These are phyloP conservation scores for Pyrenochaeta sp. DNA, from an alignment of 2,329 filamentous ascomycete species.

Conservation along the genomic window DNA sequence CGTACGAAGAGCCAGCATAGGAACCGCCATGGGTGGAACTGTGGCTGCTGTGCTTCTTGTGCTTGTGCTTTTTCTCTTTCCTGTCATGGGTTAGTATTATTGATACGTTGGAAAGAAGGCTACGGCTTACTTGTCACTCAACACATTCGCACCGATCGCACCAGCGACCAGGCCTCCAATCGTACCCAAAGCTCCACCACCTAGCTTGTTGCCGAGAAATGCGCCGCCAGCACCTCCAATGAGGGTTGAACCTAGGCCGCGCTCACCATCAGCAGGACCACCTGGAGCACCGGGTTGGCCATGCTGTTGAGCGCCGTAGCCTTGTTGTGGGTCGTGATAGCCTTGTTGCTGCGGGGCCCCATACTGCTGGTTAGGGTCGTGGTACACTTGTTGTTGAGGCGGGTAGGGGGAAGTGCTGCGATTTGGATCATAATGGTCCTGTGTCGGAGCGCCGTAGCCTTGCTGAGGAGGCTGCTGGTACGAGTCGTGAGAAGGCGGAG, in stretches of 20 bases:
- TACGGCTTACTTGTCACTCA: slow-evolving; percentile 54
- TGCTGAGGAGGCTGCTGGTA: slow-evolving; percentile 37
- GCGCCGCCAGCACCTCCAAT: slow-evolving; percentile 64
- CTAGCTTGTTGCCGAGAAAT: slow-evolving; percentile 63
- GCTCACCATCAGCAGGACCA: slow-evolving; percentile 57
- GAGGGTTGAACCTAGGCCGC: slow-evolving; percentile 64
- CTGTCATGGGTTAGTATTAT: slow-evolving; percentile 12
- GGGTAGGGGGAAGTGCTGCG: slow-evolving; percentile 49
- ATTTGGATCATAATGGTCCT: slow-evolving; percentile 44
- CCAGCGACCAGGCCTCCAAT: slow-evolving; percentile 62
- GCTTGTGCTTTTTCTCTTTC: slow-evolving; percentile 48
- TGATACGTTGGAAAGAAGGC: neutral
- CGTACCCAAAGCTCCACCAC: slow-evolving; percentile 62
- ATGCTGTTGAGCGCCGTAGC: slow-evolving; percentile 45
- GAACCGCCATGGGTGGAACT: slow-evolving; percentile 37
- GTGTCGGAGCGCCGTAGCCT: slow-evolving; percentile 40
- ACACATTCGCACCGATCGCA: slow-evolving; percentile 63
- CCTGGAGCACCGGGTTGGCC: slow-evolving; percentile 50
- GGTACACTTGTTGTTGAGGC: slow-evolving; percentile 36
- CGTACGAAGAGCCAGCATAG: slow-evolving; percentile 38
- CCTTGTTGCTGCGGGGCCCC: slow-evolving; percentile 25
- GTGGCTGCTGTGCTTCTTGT: slow-evolving; percentile 43
- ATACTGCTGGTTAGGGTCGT: slow-evolving; percentile 32
- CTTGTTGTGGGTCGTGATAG: slow-evolving; percentile 21
- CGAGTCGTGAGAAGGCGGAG: slow-evolving; percentile 37